Evolutionary conservation across 257 asterid genomes (phyloP), one percentile per base, ranked within the genome.

Genomic region (Phtheirospermum japonicum): DNA sequence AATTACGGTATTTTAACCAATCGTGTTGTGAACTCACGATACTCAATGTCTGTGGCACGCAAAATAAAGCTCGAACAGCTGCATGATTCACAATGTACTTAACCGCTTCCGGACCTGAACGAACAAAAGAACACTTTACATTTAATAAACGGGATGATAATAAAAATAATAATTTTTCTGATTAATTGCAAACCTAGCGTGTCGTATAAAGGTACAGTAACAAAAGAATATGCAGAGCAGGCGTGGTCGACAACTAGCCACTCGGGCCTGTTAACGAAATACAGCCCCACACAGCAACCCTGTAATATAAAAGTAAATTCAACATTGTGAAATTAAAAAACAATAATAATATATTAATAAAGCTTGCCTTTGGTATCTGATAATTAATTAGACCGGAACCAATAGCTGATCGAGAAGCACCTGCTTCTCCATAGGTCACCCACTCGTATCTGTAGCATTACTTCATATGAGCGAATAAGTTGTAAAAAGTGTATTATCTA

Each of bases 181-280:
- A 36, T 36, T 9, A 36, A 57, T 42, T 50, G 76, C 85, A 37
- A 17, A 83, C 94, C 95, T 31, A 86, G 74, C n/a, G 95, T 86
- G 70, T 86, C 91, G 57, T 86, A 86, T 66, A 86, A 74, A 56
- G 95, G 95, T 54, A 83, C 87, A 0, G 91, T 81, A 61, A 79
- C 59, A 63, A 65, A 75, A 51, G 95, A 83, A 75, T 79, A 86
- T 1, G 91, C 87, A 5, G 87, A 68, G 80, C 95, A 86, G 69
- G 91, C 95, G 76, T 86, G 95, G 65, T 86, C 91, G 45, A 77
- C 81, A 54, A 86, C 63, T 16, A 83, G 50, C 95, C 95, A 81
- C 71, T 86, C 91, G 3, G 95, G 87, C 51, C 87, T 76, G 67
- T 86, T 86, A 68, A 83, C 73, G 14, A 86, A 83, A 75, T 83